Conservation (phyloP, 2,329 filamentous ascomycete species). For the Fonsecaea nubica region DNA sequence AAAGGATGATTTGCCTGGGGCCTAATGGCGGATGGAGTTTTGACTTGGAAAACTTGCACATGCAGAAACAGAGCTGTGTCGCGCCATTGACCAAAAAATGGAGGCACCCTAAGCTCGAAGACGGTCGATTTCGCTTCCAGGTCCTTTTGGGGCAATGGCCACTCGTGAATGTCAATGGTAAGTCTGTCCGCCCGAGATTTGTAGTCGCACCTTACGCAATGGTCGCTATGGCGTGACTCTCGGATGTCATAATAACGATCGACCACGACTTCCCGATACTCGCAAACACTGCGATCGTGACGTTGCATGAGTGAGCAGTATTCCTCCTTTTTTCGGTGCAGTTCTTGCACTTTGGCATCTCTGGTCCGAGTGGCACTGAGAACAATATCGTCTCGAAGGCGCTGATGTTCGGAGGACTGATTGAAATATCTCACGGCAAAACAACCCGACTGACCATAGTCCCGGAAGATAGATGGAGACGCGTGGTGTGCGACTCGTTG, state of each 20-base stretch:
- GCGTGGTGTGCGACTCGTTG: not conserved
- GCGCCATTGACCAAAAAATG: constrained; percentile 55
- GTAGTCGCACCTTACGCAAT: not conserved
- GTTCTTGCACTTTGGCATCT: constrained; percentile 46
- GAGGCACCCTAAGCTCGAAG: constrained; percentile 60
- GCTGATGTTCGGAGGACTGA: constrained; percentile 51
- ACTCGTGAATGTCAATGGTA: constrained; percentile 52
- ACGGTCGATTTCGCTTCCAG: constrained; percentile 53
- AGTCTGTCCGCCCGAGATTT: not conserved
- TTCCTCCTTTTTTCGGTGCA: constrained; percentile 40
- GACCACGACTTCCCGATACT: constrained; percentile 27
- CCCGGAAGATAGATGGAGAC: constrained; percentile 19
- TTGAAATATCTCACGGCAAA: constrained; percentile 60
- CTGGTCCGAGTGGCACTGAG: constrained; percentile 44
- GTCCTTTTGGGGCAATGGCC: constrained; percentile 56
- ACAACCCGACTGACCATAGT: constrained; percentile 28
- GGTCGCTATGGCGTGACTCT: constrained; percentile 2
- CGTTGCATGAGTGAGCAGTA: constrained; percentile 43
- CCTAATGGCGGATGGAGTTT: constrained; percentile 21
- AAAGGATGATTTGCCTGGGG: constrained; percentile 1
- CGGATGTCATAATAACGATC: not conserved
- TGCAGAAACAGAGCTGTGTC: constrained; percentile 55
- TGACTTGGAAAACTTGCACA: constrained; percentile 46
- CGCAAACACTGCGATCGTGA: constrained; percentile 20
- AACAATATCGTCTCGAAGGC: constrained; percentile 49